phyloP scores from a whole-genome alignment of 495 filamentous ascomycete species.

The Neurospora pannonica region DNA sequence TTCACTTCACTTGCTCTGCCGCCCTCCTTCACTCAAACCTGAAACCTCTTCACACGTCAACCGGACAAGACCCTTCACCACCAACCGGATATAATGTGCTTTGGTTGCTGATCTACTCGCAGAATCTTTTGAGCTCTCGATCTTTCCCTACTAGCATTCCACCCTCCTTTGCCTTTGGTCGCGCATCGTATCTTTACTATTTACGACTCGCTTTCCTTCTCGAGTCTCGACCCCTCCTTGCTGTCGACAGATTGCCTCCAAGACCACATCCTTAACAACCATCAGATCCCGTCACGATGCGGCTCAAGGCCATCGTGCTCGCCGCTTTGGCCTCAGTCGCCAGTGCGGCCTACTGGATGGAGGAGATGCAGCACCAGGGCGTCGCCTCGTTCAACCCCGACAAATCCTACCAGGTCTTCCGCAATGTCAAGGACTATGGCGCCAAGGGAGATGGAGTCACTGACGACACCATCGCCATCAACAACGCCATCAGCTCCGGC shows the following conservation, averaged over 20 bases:
- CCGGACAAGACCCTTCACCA: not conserved
- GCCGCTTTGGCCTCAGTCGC: not conserved
- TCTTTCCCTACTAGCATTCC: not conserved
- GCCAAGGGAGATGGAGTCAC: slow-evolving; percentile 59
- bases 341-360: slow-evolving; percentile 35
- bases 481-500: slow-evolving; percentile 65
- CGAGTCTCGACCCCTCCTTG: too few relatives aligned
- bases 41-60: not conserved
- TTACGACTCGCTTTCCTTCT: not conserved
- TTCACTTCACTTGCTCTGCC: not conserved
- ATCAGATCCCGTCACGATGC: not conserved
- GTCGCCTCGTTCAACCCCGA: slow-evolving; percentile 31
- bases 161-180: not conserved
- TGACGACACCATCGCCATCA: slow-evolving; percentile 22
- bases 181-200: not conserved
- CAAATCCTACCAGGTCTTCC: slow-evolving; percentile 49
- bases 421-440: slow-evolving; percentile 77
- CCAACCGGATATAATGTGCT: not conserved
- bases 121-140: not conserved
- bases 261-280: not conserved
- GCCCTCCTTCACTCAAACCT: not conserved
- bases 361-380: slow-evolving; percentile 37
- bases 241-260: not conserved
- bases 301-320: not conserved
- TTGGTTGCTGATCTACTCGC: not conserved